Evolutionary conservation across 1,139 yeast genomes (phyloP).

Genomic region (Candida sp.): DNA sequence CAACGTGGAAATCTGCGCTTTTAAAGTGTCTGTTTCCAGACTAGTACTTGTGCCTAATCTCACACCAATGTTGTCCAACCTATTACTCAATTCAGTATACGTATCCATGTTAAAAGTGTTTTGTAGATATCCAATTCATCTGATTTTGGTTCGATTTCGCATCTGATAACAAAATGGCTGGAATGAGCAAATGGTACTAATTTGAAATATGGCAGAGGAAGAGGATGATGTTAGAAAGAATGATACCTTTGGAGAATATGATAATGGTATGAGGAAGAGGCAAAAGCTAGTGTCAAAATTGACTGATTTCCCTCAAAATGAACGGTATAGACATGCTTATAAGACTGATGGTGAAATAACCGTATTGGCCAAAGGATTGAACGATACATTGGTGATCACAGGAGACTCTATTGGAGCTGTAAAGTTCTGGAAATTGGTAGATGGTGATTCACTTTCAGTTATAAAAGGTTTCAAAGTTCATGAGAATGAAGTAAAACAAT

Average conservation of each 20-base stretch:
- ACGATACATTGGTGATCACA: slow-evolving; percentile 19
- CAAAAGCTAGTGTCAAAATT: neutral
- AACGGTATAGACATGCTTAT: neutral
- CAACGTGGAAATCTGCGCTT: slow-evolving; percentile 12
- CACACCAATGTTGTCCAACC: slow-evolving; percentile 7
- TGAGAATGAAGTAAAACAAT: slow-evolving; percentile 3
- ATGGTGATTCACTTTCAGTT: neutral
- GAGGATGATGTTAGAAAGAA: no score
- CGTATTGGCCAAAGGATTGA: slow-evolving; percentile 4
- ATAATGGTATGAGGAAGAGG: neutral
- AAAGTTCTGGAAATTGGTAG: slow-evolving; percentile 33
- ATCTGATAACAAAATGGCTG: neutral
- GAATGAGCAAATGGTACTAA: no score
- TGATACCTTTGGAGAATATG: neutral
- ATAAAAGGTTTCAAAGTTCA: slow-evolving; percentile 1
- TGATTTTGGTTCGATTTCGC: slow-evolving; percentile 1
- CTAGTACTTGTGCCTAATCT: slow-evolving; percentile 4
- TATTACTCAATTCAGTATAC: neutral
- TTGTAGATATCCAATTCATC: neutral
- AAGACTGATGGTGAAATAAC: slow-evolving; percentile 4
- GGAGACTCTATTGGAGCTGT: slow-evolving; percentile 38
- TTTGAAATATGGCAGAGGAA: no score
- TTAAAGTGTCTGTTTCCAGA: slow-evolving; percentile 3
- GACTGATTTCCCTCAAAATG: neutral
- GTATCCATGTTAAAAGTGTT: neutral